phyloP scores from a whole-genome alignment of 371 early-diverging fungal species.

The Saksenaea oblongispora region DNA sequence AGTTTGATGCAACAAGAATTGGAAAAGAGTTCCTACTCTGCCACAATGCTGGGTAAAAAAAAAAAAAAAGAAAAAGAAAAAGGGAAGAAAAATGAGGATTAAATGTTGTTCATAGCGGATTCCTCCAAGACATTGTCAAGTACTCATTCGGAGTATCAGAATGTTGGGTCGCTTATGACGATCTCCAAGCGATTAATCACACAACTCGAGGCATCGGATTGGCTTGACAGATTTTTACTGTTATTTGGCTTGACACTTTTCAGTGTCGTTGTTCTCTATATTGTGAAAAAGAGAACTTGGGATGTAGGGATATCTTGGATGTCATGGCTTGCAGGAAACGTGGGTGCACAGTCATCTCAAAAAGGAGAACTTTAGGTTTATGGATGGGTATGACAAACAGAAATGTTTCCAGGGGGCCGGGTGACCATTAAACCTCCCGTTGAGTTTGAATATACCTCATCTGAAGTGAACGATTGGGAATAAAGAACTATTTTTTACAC shows the following conservation, averaged over 20 bases:
- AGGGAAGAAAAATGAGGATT: neutral
- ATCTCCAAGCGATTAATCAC: slow-evolving; percentile 67
- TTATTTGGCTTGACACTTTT: slow-evolving; percentile 67
- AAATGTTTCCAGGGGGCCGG: no score
- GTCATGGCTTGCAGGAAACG: slow-evolving; percentile 40
- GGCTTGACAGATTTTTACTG: slow-evolving; percentile 69
- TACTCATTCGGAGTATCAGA: slow-evolving; percentile 64
- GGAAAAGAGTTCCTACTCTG: slow-evolving; percentile 66
- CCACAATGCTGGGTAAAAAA: slow-evolving; percentile 62
- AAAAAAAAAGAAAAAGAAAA: neutral
- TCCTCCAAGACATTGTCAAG: slow-evolving; percentile 60
- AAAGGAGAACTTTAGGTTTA: neutral
- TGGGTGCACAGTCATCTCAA: neutral
- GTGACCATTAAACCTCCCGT: no score
- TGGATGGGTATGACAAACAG: neutral
- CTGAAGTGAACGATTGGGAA: no score
- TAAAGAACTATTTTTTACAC: no score
- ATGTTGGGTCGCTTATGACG: slow-evolving; percentile 58
- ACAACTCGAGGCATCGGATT: slow-evolving; percentile 71
- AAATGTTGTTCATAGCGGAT: slow-evolving; percentile 48
- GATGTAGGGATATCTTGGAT: slow-evolving; percentile 63
- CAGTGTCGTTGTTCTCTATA: slow-evolving; percentile 61
- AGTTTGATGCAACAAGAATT: slow-evolving; percentile 76
- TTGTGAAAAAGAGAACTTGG: slow-evolving; percentile 70
- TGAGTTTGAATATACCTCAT: no score